Conservation (phyloP, 2,329 filamentous ascomycete species). For the Xylariaceae sp. region DNA sequence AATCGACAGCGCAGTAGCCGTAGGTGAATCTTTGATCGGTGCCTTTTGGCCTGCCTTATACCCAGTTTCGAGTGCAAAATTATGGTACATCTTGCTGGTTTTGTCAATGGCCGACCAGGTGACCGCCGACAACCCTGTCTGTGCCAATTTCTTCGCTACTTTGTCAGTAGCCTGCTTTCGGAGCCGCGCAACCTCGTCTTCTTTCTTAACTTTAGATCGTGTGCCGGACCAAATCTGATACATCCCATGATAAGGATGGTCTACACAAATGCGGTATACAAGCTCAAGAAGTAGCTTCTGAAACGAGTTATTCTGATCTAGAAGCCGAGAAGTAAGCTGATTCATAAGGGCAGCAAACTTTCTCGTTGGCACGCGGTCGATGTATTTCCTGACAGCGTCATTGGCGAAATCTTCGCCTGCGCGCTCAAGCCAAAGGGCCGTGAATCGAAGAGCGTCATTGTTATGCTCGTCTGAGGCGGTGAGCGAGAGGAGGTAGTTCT, state of each 20-base stretch:
- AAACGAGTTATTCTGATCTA: constrained; percentile 66
- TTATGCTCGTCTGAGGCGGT: constrained; percentile 83
- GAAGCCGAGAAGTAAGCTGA: constrained; percentile 88
- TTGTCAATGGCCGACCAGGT: constrained; percentile 72
- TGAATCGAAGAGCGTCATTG: constrained; percentile 86
- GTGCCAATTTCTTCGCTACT: constrained; percentile 60
- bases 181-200: constrained; percentile 70
- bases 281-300: constrained; percentile 71
- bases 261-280: constrained; percentile 77
- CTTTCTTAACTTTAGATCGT: constrained; percentile 62
- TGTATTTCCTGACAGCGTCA: constrained; percentile 64
- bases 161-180: constrained; percentile 69
- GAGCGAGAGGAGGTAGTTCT: constrained; percentile 87
- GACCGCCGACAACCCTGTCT: constrained; percentile 43
- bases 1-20: constrained; percentile 60
- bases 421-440: constrained; percentile 88
- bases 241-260: constrained; percentile 96
- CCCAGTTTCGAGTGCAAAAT: constrained; percentile 62
- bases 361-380: constrained; percentile 74
- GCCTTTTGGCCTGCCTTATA: constrained; percentile 67
- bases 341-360: constrained; percentile 96
- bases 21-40: constrained; percentile 54
- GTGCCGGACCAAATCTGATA: constrained; percentile 90
- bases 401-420: constrained; percentile 75
- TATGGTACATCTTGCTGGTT: constrained; percentile 64